Evolutionary conservation across 345 rosid genomes (phyloP), one percentile per base, ranked within the genome.

Genomic region (Camelina neglecta): DNA sequence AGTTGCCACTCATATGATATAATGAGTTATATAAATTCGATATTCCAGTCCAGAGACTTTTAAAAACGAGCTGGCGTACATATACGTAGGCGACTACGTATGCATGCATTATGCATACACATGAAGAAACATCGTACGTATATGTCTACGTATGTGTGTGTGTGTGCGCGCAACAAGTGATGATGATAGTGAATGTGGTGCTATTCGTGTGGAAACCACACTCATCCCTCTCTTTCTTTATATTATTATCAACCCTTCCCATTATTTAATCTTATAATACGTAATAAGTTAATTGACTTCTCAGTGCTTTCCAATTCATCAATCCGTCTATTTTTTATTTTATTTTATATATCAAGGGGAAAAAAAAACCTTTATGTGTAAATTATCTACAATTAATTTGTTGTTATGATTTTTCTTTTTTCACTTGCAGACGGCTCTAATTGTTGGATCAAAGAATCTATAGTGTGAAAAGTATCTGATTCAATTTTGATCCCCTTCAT

Each of bases 191-290:
- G 67, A 77, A 60, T 65, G 39, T 71, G 72, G 81, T 77, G 76
- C 57, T 57, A 50, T 63, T 71, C 80, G 80, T 77, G 80, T 77
- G 80, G 80, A 60, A 70, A 77, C 80, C 76, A 77, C 80, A 71
- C 23, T 77, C 76, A 11, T 64, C 31, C 9, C 54, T 63, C 71
- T 71, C 23, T 21, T 21, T 21, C 23, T 21, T 21, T 21, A 21
- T 21, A 21, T 21, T 21, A 21, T 21, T 21, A 21, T 21, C 23
- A 21, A 21, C 23, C 2, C 23, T 75, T 69, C 69, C 63, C 41
- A 69, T 60, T 60, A 31, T 51, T 75, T 51, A 53, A 21, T 21
- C 23, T 21, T 21, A 21, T 21, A 21, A 1, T 21, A 21, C 23
- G 23, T 21, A 21, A 21, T 21, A 21, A 21, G 23, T 21, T 21